Base-by-base conservation (phyloP, 1,284 basidiomycete species). In the Phenoliferia sp. region DNA sequence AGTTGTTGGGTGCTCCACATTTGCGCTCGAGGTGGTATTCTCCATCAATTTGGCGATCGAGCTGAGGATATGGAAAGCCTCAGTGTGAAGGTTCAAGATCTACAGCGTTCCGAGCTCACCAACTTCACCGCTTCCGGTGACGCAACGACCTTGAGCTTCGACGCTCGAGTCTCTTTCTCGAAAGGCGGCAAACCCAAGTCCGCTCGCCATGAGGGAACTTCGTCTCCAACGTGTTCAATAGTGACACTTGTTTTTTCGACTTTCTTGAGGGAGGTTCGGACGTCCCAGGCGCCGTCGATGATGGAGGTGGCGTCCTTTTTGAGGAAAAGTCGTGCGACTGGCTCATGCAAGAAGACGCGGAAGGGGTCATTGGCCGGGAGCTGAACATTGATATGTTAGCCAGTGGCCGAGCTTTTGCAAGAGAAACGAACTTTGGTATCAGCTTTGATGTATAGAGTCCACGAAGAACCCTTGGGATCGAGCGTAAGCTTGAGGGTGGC, bases 1-100 rank as follows among this genome's bases (percentile, higher is more conserved):
- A 89, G 32, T 85, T 84, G 76, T 90, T 92, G 1, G 94, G 92
- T 0, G 92, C 93, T 2, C 94, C 94, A 69, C 94, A 97, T 77
- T 88, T 88, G 69, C 90, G 87, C 61, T 94, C 81, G 48, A 95
- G 85, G 15, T 82, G 80, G 77, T 96, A 97, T 0, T 80, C 82
- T 4, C 94, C 94, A 4, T 88, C 86, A 60, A 96, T 86, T 74
- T 90, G 85, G 54, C 88, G 86, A 78, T 96, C 93, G 34, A 96
- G 84, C 36, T 83, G n/a, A n/a, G n/a, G n/a, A n/a, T n/a, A n/a
- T n/a, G n/a, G n/a, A n/a, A n/a, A n/a, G n/a, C n/a, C n/a, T n/a
- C n/a, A n/a, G n/a, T n/a, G n/a, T n/a, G n/a, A n/a, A n/a, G n/a
- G n/a, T n/a, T n/a, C n/a, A n/a, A n/a, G n/a, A n/a, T n/a, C n/a